Evolutionary conservation across 805 yeast species (phyloP), one percentile per base, ranked within the genome.

Genomic region (Teunomyces tritomae): DNA sequence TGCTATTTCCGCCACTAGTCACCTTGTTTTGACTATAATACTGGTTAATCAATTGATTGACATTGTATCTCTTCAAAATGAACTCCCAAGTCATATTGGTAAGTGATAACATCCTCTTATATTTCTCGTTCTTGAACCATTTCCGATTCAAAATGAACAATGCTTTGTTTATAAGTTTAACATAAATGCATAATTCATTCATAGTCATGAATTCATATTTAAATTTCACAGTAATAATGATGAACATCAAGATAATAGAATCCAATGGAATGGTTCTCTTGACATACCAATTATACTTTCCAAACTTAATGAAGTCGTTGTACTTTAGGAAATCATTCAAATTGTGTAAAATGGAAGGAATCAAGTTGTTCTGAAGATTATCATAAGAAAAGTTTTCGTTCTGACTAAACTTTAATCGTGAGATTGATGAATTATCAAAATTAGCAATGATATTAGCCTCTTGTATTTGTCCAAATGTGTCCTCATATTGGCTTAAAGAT

Each of bases 201-300:
- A 64, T 53, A 1, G 67, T 64, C 63, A 73, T 69, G 39, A 67
- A 65, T 29, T 70, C 68, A 48, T 65, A 70, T 48, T 76, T 76
- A 57, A 80, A 67, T 57, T 81, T 83, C 6, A 80, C 76, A 2
- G 79, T 73, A 43, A 82, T 68, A 28, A 81, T 77, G 10, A 79
- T 76, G 53, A 79, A 67, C 49, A 80, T 63, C 45, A 81, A 59
- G 10, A 80, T 76, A 11, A 82, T 71, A 6, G 83, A 79, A 60
- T 82, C 85, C 44, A 81, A 67, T 2, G 87, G 87, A 42, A 82
- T 73, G n/a, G 80, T 78, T 39, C 83, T 68, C 56, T 81, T 76
- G 43, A 81, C 71, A 52, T 80, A 82, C 86, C 86, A 82, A 54
- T 81, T 82, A 59, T 69, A 82, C 47, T 75, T 72, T 5, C 80